These are phyloP conservation scores for Sphagnum fallax DNA, from an alignment of 228 moss, liverwort and hornwort species.

Conservation along the genomic window DNA sequence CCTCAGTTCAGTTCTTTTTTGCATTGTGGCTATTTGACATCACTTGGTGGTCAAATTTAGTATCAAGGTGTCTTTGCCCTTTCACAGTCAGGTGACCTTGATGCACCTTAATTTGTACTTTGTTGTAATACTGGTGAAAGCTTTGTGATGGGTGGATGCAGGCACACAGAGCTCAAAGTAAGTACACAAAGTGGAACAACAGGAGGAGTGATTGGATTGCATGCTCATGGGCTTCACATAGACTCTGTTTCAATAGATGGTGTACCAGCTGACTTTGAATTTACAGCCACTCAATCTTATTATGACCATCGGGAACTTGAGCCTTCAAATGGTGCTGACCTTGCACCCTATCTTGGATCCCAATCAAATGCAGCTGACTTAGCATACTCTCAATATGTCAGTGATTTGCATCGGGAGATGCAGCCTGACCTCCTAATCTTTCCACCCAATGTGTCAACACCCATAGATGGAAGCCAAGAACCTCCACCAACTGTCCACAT, in stretches of 20 bases:
- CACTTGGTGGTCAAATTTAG: too few species aligned
- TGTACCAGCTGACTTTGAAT: constrained; percentile 54
- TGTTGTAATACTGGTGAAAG: too few species aligned
- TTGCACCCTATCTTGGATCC: constrained; percentile 29
- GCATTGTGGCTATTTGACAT: too few species aligned
- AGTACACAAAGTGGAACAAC: constrained; percentile 57
- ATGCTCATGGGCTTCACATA: constrained; percentile 75
- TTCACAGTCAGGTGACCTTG: too few species aligned
- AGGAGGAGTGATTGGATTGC: constrained; percentile 68
- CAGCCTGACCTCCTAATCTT: constrained; percentile 75
- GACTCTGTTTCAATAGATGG: constrained; percentile 85
- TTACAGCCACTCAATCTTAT: constrained; percentile 22
- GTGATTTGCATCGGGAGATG: constrained; percentile 70
- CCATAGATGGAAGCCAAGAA: constrained; percentile 40
- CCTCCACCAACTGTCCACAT: constrained; percentile 15
- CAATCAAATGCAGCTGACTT: constrained; percentile 71
- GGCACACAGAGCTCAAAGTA: constrained; percentile 89
- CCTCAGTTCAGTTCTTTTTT: too few species aligned
- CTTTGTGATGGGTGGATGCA: constrained; percentile 9
- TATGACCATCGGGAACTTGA: constrained; percentile 7
- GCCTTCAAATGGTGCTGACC: constrained; percentile 14
- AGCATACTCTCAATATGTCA: constrained; percentile 59
- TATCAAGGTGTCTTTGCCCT: too few species aligned
- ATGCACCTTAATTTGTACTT: too few species aligned
- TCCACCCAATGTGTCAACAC: constrained; percentile 34